Conservation (phyloP, 164 flowering plant genomes). For the Sextonia rubra region DNA sequence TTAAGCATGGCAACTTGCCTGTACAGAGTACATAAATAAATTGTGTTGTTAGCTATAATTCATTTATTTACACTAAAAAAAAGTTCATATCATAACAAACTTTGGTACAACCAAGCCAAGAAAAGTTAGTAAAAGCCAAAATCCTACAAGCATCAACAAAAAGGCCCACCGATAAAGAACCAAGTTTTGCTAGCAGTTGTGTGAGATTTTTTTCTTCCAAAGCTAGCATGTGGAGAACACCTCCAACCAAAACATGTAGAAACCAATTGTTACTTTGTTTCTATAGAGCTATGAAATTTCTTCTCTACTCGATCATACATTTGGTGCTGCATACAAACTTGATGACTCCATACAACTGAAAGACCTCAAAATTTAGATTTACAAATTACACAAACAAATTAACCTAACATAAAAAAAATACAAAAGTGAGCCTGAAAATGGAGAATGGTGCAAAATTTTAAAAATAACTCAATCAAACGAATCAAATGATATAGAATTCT, state of each 20-base stretch:
- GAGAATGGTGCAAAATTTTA: background rate
- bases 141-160: background rate
- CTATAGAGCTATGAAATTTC: background rate
- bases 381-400: too few species aligned
- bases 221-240: constrained; percentile 22
- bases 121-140: background rate
- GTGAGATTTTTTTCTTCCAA: constrained; percentile 20
- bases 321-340: background rate
- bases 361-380: too few species aligned
- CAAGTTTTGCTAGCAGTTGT: constrained; percentile 25
- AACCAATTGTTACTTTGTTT: background rate
- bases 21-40: too few species aligned
- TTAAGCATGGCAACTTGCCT: background rate
- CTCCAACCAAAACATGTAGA: background rate
- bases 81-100: too few species aligned
- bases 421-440: background rate
- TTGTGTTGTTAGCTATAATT: background rate
- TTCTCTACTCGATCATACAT: background rate
- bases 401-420: background rate
- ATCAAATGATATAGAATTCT: too few species aligned
- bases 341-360: background rate
- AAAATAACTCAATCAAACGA: too few species aligned
- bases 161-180: constrained; percentile 20
- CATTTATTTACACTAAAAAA: background rate
- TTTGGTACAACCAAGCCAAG: too few species aligned